Base-by-base conservation (phyloP, 441 rosid species). In the Hypseocharis bilobata region DNA sequence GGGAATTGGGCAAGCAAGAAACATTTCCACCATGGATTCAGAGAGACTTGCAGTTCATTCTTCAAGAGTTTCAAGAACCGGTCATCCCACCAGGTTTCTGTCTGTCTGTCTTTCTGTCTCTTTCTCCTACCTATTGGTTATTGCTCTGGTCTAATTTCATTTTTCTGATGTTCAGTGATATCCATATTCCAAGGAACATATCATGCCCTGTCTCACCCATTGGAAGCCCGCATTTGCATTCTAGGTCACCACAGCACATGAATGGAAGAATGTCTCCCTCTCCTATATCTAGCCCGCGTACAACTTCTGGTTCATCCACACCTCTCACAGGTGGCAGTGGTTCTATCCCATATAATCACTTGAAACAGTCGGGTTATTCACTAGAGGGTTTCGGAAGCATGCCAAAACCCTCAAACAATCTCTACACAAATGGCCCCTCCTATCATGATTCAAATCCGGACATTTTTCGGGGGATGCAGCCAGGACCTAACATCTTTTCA, bases 171-270 rank as follows among this genome's bases (percentile, higher is more conserved):
- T 80, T 67, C 74, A 87, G 92, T 67, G 90, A 87, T 62, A 56
- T 77, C 59, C 82, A 69, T 58, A 78, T 77, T 54, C 77, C 84
- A 17, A 79, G 86, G 74, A 82, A 85, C 73, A 72, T 81, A 68
- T 87, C 92, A 1, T 87, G 92, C 70, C 92, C 92, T 6, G 88
- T 87, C 47, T 85, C 92, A 20, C 87, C 90, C 10, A 72, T 82
- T 45, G 86, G 93, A 67, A 87, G 90, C 74, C 93, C 93, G 44
- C 86, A 79, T 58, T 72, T 81, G 63, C 81, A 75, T 73, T 71
- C 88, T 70, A 83, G 87, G 70, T 85, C 87, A 7, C 88, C 90
- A 1, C 87, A 72, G 61, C 79, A 76, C 65, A 65, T 81, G 67
- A 85, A 78, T 30, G 94, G 88, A 72, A 83, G 84, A 73, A 79